Percentiles rank a stretch among this genome's conserved stretches.
These are phyloP conservation scores for Fusarium hainanense DNA, from an alignment of 2,329 filamentous ascomycete genomes.

Conservation along the genomic window DNA sequence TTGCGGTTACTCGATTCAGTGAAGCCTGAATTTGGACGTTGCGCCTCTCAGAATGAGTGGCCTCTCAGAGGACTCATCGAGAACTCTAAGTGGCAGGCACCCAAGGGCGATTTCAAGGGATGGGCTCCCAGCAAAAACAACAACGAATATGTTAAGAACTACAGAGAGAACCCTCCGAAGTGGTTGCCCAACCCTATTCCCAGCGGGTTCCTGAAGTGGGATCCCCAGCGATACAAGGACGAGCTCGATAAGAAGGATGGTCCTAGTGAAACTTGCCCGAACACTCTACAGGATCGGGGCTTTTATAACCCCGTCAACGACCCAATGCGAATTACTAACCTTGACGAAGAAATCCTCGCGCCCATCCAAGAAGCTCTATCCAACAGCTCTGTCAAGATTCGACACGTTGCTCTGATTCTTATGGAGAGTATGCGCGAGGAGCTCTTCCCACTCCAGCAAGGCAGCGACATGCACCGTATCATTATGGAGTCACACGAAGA, in stretches of 20 bases:
- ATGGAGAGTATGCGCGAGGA: constrained; percentile 59
- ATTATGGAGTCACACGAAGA: constrained; percentile 49
- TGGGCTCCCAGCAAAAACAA: constrained; percentile 47
- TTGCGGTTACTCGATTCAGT: constrained; percentile 44
- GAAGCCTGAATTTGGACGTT: constrained; percentile 34
- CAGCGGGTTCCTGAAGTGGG: constrained; percentile 46
- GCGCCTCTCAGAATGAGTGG: constrained; percentile 42
- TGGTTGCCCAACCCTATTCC: constrained; percentile 47
- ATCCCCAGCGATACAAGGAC: constrained; percentile 34
- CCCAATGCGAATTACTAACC: constrained; percentile 55
- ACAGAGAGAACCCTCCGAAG: constrained; percentile 41
- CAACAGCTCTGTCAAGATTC: constrained; percentile 51
- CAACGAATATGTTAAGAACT: constrained; percentile 40
- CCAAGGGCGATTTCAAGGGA: constrained; percentile 47
- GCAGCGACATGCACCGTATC: constrained; percentile 51
- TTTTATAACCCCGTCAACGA: constrained; percentile 53
- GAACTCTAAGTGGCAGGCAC: constrained; percentile 40
- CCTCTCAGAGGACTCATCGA: constrained; percentile 46
- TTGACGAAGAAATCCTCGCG: constrained; percentile 48
- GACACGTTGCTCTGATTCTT: constrained; percentile 57
- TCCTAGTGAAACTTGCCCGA: constrained; percentile 22
- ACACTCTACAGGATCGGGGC: constrained; percentile 24
- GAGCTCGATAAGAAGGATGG: constrained; percentile 41
- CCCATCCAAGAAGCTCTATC: constrained; percentile 42
- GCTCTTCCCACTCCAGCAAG: constrained; percentile 57